These are phyloP conservation scores for Penstemon newberryi DNA, from an alignment of 257 asterid genomes.

Conservation along the genomic window DNA sequence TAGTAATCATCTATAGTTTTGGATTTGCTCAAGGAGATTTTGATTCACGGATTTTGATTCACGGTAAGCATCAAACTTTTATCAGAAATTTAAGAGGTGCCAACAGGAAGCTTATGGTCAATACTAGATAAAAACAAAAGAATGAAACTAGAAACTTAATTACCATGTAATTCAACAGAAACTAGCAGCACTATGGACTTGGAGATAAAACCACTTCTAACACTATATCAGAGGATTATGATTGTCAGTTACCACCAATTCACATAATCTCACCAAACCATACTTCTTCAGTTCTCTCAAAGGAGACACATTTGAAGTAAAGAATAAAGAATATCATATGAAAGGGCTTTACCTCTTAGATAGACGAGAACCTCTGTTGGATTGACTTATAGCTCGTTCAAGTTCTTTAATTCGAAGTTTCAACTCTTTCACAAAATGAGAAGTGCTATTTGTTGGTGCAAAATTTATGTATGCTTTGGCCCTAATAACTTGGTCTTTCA, in stretches of 20 bases:
- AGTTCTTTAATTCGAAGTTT: slow-evolving; percentile 81
- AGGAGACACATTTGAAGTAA: slow-evolving; percentile 3
- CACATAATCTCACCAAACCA: slow-evolving; percentile 24
- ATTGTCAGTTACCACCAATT: slow-evolving; percentile 11
- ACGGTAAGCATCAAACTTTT: slow-evolving; percentile 11
- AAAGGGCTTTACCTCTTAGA: slow-evolving; percentile 53
- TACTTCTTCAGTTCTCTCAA: slow-evolving; percentile 1
- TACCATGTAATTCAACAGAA: slow-evolving; percentile 15
- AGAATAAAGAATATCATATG: slow-evolving; percentile 14
- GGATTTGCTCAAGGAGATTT: slow-evolving; percentile 1
- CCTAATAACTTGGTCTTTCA: slow-evolving; percentile 85
- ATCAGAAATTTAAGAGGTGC: not conserved
- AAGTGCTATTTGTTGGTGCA: slow-evolving; percentile 60
- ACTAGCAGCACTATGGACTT: slow-evolving; percentile 16
- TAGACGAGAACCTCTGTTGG: slow-evolving; percentile 61
- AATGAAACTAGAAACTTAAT: not conserved
- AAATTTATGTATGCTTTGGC: slow-evolving; percentile 71
- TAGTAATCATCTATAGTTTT: not conserved
- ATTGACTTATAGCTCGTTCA: slow-evolving; percentile 64
- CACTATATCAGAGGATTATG: not conserved
- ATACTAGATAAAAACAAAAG: not conserved
- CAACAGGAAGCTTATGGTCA: not conserved
- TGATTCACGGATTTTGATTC: slow-evolving; percentile 3
- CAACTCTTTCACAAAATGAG: slow-evolving; percentile 83
- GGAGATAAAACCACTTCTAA: slow-evolving; percentile 10